Percentiles rank a stretch among this genome's conserved stretches.
Evolutionary conservation across 228 moss, liverwort and hornwort genomes (phyloP).

Genomic region (Sphagnum magellanicum): DNA sequence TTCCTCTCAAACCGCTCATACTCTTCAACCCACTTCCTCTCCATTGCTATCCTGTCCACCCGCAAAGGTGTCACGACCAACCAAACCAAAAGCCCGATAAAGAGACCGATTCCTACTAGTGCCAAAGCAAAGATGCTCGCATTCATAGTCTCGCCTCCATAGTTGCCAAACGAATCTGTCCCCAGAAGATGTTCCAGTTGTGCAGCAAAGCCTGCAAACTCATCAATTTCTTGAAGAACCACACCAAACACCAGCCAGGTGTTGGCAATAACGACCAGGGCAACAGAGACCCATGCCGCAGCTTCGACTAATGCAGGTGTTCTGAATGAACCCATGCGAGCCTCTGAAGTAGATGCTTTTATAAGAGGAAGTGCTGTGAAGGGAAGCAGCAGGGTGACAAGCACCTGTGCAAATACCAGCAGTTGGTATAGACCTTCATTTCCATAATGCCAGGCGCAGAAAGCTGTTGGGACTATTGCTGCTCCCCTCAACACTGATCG

Average conservation of each 20-base stretch:
- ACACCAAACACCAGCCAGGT: conserved; percentile 74
- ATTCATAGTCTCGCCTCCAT: conserved; percentile 53
- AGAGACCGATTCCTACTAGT: conserved; percentile 44
- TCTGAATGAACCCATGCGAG: conserved; percentile 70
- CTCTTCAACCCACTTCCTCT: conserved; percentile 45
- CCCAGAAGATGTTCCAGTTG: conserved; percentile 59
- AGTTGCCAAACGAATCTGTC: conserved; percentile 53
- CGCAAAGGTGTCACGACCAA: conserved; percentile 68
- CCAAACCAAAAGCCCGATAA: conserved; percentile 68
- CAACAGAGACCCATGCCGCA: conserved; percentile 60
- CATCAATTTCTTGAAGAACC: conserved; percentile 72
- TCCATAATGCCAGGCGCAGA: conserved; percentile 63
- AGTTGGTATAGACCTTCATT: conserved; percentile 74
- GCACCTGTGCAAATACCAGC: conserved; percentile 59
- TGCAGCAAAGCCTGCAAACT: conserved; percentile 43
- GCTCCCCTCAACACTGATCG: conserved; percentile 52
- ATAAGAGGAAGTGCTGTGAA: conserved; percentile 78
- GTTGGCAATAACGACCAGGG: conserved; percentile 45
- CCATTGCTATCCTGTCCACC: conserved; percentile 40
- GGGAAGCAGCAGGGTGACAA: conserved; percentile 76
- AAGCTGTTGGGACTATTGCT: conserved; percentile 59
- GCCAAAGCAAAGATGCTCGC: conserved; percentile 42
- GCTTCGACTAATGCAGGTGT: conserved; percentile 51
- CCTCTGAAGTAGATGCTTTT: conserved; percentile 73
- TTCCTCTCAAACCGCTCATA: conserved; percentile 34